Evolutionary conservation across 768 basidiomycete species (phyloP).

Genomic region (Cubamyces lactineus): DNA sequence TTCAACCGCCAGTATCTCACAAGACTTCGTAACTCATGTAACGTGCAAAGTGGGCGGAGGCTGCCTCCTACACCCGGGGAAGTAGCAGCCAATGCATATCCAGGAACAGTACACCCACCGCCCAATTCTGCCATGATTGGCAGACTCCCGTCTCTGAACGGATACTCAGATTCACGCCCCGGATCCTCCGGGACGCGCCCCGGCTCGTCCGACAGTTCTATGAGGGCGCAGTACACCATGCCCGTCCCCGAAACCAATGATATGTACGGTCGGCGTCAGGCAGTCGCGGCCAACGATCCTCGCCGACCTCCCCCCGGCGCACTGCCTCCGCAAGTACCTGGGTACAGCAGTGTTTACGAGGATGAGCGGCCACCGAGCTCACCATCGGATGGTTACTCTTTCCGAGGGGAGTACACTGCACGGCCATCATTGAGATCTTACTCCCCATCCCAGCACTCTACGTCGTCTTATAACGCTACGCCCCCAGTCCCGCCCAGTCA

Average conservation of each 20-base stretch:
- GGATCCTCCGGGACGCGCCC: constrained; percentile 21
- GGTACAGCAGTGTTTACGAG: constrained; percentile 22
- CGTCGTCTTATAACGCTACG: constrained; percentile 10
- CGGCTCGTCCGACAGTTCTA: constrained; percentile 22
- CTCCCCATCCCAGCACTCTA: constrained; percentile 20
- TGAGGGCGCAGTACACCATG: constrained; percentile 25
- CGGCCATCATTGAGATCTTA: constrained; percentile 18
- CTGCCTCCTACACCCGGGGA: constrained; percentile 24
- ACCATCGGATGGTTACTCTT: constrained; percentile 28
- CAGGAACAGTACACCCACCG: constrained; percentile 16
- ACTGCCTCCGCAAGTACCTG: constrained; percentile 33
- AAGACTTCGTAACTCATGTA: neutral
- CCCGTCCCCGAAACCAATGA: constrained; percentile 26
- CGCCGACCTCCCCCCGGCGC: constrained; percentile 35
- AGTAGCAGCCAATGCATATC: constrained; percentile 22
- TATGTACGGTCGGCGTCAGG: constrained; percentile 15
- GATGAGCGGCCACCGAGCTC: constrained; percentile 29
- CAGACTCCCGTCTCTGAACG: constrained; percentile 22
- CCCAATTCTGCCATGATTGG: constrained; percentile 22
- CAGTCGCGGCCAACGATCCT: constrained; percentile 8
- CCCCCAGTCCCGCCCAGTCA: constrained; percentile 12
- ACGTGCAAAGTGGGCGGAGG: constrained; percentile 19
- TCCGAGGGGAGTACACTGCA: constrained; percentile 11
- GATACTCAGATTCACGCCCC: constrained; percentile 25
- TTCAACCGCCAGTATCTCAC: neutral